Evolutionary conservation across 1,139 yeast genomes (phyloP).

Genomic region (Kodamaea fungicola): DNA sequence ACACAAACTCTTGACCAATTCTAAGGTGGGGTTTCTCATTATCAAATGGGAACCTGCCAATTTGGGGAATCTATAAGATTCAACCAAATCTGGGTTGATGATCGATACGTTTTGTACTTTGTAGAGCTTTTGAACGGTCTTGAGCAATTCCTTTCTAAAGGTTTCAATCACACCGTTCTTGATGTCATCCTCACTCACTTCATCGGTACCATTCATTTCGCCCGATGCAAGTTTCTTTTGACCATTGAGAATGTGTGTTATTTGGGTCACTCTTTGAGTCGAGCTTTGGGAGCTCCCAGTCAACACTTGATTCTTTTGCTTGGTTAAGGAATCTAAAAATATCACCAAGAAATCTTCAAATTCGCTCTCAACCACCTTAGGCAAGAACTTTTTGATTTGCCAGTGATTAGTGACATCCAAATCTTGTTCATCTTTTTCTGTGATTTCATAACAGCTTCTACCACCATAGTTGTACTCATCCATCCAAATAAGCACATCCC

Average conservation of each 20-base stretch:
- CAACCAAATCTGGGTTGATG: slow-evolving; percentile 59
- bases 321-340: slow-evolving; percentile 67
- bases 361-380: slow-evolving; percentile 71
- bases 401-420: slow-evolving; percentile 66
- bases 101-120: slow-evolving; percentile 72
- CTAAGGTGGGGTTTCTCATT: slow-evolving; percentile 72
- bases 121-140: slow-evolving; percentile 62
- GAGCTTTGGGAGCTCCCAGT: slow-evolving; percentile 31
- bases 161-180: slow-evolving; percentile 42
- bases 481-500: slow-evolving; percentile 96
- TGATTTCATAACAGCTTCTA: slow-evolving; percentile 60
- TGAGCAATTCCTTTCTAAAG: slow-evolving; percentile 62
- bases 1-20: slow-evolving; percentile 71
- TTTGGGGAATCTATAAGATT: slow-evolving; percentile 67
- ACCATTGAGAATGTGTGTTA: slow-evolving; percentile 51
- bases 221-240: slow-evolving; percentile 33
- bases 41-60: slow-evolving; percentile 67
- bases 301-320: slow-evolving; percentile 45
- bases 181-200: slow-evolving; percentile 25
- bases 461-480: slow-evolving; percentile 90
- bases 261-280: slow-evolving; percentile 67
- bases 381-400: slow-evolving; percentile 77
- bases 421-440: slow-evolving; percentile 53
- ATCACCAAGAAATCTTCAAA: slow-evolving; percentile 85
- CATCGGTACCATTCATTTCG: slow-evolving; percentile 22